Evolutionary conservation across 2,329 filamentous ascomycete species (phyloP), one percentile per base, ranked within the genome.

Genomic region (Neofusicoccum cordaticola): DNA sequence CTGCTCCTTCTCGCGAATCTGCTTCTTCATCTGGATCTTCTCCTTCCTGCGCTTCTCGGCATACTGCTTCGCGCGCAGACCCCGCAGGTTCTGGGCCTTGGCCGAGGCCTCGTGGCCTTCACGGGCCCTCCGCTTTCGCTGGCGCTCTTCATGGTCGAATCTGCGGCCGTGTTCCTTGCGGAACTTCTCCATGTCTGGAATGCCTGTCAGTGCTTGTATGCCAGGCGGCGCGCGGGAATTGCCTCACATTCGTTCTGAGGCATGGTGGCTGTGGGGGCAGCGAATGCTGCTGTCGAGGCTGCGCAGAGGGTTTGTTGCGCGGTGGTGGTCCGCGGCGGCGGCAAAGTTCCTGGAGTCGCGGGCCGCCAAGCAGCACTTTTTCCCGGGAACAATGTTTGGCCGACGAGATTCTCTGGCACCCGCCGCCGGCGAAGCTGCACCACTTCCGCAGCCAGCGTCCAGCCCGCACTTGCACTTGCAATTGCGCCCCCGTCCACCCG

Each of bases 11-110:
- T 92, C 90, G 81, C 91, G 92, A 86, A 99, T 78, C 62, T 45
- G 27, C 72, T 79, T 74, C 72, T 79, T 79, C 76, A 79, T 77
- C 70, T 78, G 76, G 50, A 79, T 79, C 75, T 99, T 99, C 84
- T 99, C 93, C 78, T 93, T 90, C 82, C 93, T 91, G 31, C 95
- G 88, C 1, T 93, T 92, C 86, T 98, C 89, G 79, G 94, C 90
- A 82, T 95, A 89, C 73, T 96, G 83, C 85, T 99, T 99, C 71
- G 95, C 95, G 68, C 92, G 86, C 72, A 98, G 87, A 69, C 95
- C 95, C 67, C 91, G 90, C 74, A 97, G 85, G 79, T 95, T 97
- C 84, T 98, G 94, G 27, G 95, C 93, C 81, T 97, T 90, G 75
- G 95, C 86, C 58, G 91, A 95, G 64, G 87, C 87, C 80, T 93